These are phyloP conservation scores for Tylopilus sp. DNA, from an alignment of 768 basidiomycete species.

Conservation along the genomic window DNA sequence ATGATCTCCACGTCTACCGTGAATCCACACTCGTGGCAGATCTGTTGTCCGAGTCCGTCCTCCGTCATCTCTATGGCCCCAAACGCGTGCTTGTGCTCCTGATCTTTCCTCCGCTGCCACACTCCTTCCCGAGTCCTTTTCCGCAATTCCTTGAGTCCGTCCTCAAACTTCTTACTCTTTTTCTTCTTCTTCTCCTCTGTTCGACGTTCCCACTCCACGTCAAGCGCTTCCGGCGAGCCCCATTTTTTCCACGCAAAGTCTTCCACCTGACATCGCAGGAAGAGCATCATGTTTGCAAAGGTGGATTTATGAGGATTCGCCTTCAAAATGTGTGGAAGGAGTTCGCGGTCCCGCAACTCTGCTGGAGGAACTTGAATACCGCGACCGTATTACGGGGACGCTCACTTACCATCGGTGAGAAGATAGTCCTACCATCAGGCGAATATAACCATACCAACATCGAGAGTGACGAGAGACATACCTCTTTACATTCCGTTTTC, in stretches of 20 bases:
- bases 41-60: conserved; percentile 61
- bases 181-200: conserved; percentile 81
- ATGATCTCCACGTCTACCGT: conserved; percentile 86
- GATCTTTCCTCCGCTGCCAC: conserved; percentile 84
- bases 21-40: conserved; percentile 89
- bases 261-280: conserved; percentile 89
- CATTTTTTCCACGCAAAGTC: conserved; percentile 98
- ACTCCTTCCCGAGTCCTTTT: conserved; percentile 83
- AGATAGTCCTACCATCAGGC: conserved; percentile 75
- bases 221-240: conserved; percentile 90
- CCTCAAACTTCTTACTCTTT: conserved; percentile 93
- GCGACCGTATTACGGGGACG: not conserved
- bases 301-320: conserved; percentile 94
- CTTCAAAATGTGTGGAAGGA: conserved; percentile 89
- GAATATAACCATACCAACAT: not conserved
- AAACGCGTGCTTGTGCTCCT: conserved; percentile 86
- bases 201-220: conserved; percentile 80
- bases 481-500: conserved; percentile 98
- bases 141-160: conserved; percentile 79
- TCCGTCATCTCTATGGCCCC: conserved; percentile 51
- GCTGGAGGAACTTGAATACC: conserved; percentile 43
- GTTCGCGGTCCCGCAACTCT: conserved; percentile 87
- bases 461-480: conserved; percentile 30
- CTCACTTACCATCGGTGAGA: conserved; percentile 77
- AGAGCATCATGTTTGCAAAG: conserved; percentile 99